phyloP scores from a whole-genome alignment of 345 rosid genomes.

The Rubroshorea leprosula region DNA sequence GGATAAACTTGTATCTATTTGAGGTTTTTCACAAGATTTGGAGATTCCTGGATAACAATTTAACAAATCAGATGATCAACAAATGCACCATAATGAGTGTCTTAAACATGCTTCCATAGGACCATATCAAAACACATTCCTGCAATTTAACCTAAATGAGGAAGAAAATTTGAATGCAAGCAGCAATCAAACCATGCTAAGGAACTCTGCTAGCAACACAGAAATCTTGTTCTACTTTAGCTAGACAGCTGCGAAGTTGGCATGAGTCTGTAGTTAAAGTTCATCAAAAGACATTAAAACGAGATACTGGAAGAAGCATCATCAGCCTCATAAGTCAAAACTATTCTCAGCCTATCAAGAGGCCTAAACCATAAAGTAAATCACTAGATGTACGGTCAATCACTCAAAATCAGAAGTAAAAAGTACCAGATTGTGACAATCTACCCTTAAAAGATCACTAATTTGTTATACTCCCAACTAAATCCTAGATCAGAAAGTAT shows the following conservation, averaged over 20 bases:
- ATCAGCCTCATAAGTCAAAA: background rate
- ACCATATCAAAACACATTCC: slow-evolving; percentile 10
- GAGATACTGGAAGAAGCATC: background rate
- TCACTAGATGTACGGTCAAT: background rate
- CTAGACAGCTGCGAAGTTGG: too few species aligned
- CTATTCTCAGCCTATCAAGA: background rate
- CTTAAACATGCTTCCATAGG: background rate
- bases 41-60: slow-evolving; percentile 10
- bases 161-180: slow-evolving; percentile 3
- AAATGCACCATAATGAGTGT: slow-evolving; percentile 8
- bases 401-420: slow-evolving; percentile 1
- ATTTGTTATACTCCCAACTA: background rate
- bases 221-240: slow-evolving; percentile 2
- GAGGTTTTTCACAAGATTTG: slow-evolving; percentile 11
- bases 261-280: background rate
- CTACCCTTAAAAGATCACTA: slow-evolving; percentile 9
- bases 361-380: slow-evolving; percentile 18
- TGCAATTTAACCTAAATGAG: background rate
- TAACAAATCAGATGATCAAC: background rate
- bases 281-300: background rate
- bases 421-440: background rate
- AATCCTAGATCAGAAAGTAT: background rate
- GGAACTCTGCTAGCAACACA: background rate
- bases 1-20: background rate
- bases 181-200: background rate